Evolutionary conservation across 108 stramenopile genomes (phyloP).

Genomic region (Chaetoceros muelleri): DNA sequence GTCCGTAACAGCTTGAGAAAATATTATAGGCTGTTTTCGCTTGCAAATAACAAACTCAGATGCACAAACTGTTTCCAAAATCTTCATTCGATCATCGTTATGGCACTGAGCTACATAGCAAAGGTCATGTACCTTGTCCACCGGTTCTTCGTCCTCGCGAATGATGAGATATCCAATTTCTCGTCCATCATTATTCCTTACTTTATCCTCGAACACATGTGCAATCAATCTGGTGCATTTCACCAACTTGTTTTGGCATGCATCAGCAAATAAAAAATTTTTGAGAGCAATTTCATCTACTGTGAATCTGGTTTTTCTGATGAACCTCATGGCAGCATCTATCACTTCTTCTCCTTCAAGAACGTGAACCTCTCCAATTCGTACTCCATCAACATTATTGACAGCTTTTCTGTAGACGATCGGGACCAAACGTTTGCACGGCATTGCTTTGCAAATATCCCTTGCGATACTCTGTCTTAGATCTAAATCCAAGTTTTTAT

Average conservation of each 20-base stretch:
- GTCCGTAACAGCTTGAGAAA: slow-evolving; percentile 20
- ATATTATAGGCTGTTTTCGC: slow-evolving; percentile 15
- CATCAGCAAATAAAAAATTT: slow-evolving; percentile 26
- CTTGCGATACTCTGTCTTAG: slow-evolving; percentile 15
- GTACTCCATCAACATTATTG: slow-evolving; percentile 15
- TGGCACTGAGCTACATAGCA: slow-evolving; percentile 13
- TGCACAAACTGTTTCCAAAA: slow-evolving; percentile 20
- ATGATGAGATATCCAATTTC: slow-evolving; percentile 18
- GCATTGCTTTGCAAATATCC: slow-evolving; percentile 18
- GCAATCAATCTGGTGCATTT: slow-evolving; percentile 28
- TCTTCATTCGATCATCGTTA: slow-evolving; percentile 7
- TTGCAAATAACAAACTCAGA: slow-evolving; percentile 20
- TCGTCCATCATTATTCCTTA: slow-evolving; percentile 15
- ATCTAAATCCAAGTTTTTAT: slow-evolving; percentile 1
- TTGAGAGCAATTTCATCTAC: slow-evolving; percentile 26
- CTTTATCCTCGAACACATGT: slow-evolving; percentile 10
- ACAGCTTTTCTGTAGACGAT: slow-evolving; percentile 26
- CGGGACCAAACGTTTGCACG: slow-evolving; percentile 15
- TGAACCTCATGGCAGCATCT: slow-evolving; percentile 27
- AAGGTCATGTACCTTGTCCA: slow-evolving; percentile 23
- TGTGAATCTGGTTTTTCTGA: slow-evolving; percentile 10
- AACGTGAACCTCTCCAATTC: slow-evolving; percentile 18
- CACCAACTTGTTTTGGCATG: slow-evolving; percentile 15
- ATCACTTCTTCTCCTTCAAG: slow-evolving; percentile 34
- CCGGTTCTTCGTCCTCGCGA: slow-evolving; percentile 32